Percentiles rank a stretch among this genome's conserved stretches.
Evolutionary conservation across 164 flowering plant genomes (phyloP).

Genomic region (Dillenia turbinata): DNA sequence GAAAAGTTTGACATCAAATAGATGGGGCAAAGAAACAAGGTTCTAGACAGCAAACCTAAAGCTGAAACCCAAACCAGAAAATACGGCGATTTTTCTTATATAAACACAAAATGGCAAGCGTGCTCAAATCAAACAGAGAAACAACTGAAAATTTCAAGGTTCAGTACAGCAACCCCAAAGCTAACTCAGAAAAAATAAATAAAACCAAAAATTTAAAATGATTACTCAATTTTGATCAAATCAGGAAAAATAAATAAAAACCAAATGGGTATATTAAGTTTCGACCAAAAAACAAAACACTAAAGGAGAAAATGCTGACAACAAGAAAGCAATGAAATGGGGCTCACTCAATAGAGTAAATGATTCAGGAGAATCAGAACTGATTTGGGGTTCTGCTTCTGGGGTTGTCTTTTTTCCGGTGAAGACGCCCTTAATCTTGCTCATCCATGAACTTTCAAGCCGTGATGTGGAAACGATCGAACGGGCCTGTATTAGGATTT

Average conservation of each 20-base stretch:
- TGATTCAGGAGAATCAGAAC: constrained; percentile 37
- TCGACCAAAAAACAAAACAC: background rate
- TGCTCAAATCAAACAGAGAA: too few relatives aligned
- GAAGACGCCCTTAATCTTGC: constrained; percentile 75
- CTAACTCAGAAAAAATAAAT: too few relatives aligned
- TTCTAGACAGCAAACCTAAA: too few relatives aligned
- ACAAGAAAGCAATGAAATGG: background rate
- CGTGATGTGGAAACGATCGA: constrained; percentile 51
- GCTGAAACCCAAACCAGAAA: too few relatives aligned
- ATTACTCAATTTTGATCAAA: too few relatives aligned
- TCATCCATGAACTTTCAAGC: constrained; percentile 54
- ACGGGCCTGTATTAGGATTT: constrained; percentile 26
- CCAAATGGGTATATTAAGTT: background rate
- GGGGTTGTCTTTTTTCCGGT: constrained; percentile 58
- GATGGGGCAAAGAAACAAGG: too few relatives aligned
- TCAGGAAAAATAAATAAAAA: background rate
- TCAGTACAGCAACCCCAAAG: too few relatives aligned
- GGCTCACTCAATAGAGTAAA: constrained; percentile 75
- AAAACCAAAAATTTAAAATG: too few relatives aligned
- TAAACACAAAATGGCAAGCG: too few relatives aligned
- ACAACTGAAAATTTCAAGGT: too few relatives aligned
- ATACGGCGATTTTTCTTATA: too few relatives aligned
- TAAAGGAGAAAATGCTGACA: background rate
- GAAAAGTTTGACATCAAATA: too few relatives aligned
- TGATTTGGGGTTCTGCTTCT: constrained; percentile 23